These are phyloP conservation scores for sorghum (Sorghum bicolor) DNA, from an alignment of 176 grass and related monocot genomes.

Conservation along the genomic window DNA sequence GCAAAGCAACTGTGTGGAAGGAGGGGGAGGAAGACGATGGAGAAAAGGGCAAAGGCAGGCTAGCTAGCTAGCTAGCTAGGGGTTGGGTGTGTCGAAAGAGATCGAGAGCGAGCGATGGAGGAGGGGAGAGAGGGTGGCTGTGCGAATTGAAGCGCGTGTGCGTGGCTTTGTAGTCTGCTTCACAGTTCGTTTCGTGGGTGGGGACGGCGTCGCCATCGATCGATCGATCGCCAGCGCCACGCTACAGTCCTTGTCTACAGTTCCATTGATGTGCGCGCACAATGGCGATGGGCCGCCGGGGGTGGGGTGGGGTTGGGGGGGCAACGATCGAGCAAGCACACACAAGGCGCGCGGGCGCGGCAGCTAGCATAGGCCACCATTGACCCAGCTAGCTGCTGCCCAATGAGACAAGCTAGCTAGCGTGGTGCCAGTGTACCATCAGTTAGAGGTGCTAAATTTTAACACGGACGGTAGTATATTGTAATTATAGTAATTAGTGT, in stretches of 20 bases:
- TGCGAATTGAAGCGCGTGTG: not conserved
- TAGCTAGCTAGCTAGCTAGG: too few relatives aligned
- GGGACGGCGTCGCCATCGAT: not conserved
- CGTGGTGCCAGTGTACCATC: not conserved
- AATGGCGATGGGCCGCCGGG: not conserved
- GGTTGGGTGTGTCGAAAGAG: too few relatives aligned
- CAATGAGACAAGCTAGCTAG: slow-evolving; percentile 8
- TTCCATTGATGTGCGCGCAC: slow-evolving; percentile 16
- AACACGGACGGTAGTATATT: too few relatives aligned
- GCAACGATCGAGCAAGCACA: not conserved
- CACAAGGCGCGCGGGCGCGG: too few relatives aligned
- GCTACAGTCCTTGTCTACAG: slow-evolving; percentile 29
- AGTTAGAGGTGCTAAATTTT: too few relatives aligned
- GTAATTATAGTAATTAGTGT: too few relatives aligned
- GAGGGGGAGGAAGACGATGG: not conserved
- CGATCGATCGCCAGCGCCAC: not conserved
- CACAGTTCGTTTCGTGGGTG: not conserved
- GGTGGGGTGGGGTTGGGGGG: not conserved
- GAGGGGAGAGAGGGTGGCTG: not conserved
- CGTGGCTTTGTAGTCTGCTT: not conserved
- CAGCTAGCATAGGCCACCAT: not conserved
- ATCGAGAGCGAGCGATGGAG: too few relatives aligned
- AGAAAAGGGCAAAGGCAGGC: not conserved
- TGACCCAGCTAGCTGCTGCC: not conserved
- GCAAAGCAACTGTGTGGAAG: not conserved